These are phyloP conservation scores for Colletotrichum sansevieriae DNA, from an alignment of 2,329 filamentous ascomycete species.

Conservation along the genomic window DNA sequence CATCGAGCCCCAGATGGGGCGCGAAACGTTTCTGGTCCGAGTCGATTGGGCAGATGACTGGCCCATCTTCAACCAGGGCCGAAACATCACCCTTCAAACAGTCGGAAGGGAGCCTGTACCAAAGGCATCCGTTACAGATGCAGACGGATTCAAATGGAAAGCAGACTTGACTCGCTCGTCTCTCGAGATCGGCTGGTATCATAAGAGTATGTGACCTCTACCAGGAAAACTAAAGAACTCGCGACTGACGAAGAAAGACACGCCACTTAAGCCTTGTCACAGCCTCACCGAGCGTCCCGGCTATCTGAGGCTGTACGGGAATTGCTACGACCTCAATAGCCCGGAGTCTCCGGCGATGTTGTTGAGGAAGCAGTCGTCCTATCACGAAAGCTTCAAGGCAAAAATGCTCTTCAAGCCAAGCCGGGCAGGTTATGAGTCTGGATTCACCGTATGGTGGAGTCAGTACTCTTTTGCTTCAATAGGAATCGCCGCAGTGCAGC, in stretches of 20 bases:
- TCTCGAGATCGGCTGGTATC: conserved; percentile 55
- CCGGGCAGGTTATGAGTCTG: conserved; percentile 61
- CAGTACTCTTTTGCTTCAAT: conserved; percentile 55
- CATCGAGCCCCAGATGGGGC: conserved; percentile 58
- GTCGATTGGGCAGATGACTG: conserved; percentile 65
- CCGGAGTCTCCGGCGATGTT: conserved; percentile 66
- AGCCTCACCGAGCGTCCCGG: conserved; percentile 59
- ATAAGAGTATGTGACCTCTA: conserved; percentile 48
- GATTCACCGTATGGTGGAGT: conserved; percentile 67
- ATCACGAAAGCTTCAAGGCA: conserved; percentile 56
- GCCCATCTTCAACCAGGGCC: conserved; percentile 63
- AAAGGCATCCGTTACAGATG: conserved; percentile 45
- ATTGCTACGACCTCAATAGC: conserved; percentile 63
- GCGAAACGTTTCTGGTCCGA: conserved; percentile 63
- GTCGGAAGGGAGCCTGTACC: conserved; percentile 46
- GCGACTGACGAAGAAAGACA: conserved; percentile 52
- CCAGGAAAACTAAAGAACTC: background rate
- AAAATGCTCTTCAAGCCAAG: conserved; percentile 61
- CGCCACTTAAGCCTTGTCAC: conserved; percentile 60
- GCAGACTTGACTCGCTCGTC: conserved; percentile 50
- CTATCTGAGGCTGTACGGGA: conserved; percentile 62
- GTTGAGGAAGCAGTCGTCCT: conserved; percentile 65
- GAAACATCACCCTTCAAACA: conserved; percentile 57
- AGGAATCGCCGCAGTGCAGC: conserved; percentile 46
- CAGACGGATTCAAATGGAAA: conserved; percentile 48